Evolutionary conservation across 495 filamentous ascomycete genomes (phyloP), one percentile per base, ranked within the genome.

Genomic region (Corynascus novoguineensis): DNA sequence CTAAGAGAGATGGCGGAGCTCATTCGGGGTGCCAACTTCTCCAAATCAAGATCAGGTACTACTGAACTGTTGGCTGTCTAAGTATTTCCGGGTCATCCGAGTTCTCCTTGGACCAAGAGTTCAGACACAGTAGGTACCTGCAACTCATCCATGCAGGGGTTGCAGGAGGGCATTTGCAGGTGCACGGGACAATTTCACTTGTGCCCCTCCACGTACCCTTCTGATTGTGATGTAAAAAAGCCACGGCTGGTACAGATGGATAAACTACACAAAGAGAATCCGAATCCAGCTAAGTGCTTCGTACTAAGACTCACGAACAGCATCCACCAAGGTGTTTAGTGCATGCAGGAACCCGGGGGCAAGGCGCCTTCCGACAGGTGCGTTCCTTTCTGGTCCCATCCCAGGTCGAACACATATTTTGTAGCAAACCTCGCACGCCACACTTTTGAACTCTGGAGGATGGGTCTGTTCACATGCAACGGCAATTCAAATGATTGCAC

Each of bases 131-230:
- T 31, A 10, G 29, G 29, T 31, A n/a, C n/a, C n/a, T n/a, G n/a
- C n/a, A n/a, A n/a, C 17, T 8, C 17, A 9, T n/a, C n/a, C 47
- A 50, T 37, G 47, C 47, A 50, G 47, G 47, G 47, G 47, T 14
- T 49, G 46, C 46, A 34, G 10, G 25, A 35, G 47, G 47, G 31
- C n/a, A 19, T 21, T 49, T 49, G 19, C 47, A 37, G 29, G 27
- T 17, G 27, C 45, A 48, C 24, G 27, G 25, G 19, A n/a, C 42
- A 15, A 15, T 14, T 15, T 31, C 45, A 28, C 29, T 21, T 48
- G 27, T n/a, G 15, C 2, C 21, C 40, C 21, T 22, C 10, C 19
- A 24, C 21, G 34, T 8, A 44, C 40, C 40, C 27, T 32, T 28
- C 27, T 19, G 27, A 31, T 48, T n/a, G 45, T 5, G 28, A 32